Conservation (phyloP, 176 grass and related monocot species). For the Puya raimondii region DNA sequence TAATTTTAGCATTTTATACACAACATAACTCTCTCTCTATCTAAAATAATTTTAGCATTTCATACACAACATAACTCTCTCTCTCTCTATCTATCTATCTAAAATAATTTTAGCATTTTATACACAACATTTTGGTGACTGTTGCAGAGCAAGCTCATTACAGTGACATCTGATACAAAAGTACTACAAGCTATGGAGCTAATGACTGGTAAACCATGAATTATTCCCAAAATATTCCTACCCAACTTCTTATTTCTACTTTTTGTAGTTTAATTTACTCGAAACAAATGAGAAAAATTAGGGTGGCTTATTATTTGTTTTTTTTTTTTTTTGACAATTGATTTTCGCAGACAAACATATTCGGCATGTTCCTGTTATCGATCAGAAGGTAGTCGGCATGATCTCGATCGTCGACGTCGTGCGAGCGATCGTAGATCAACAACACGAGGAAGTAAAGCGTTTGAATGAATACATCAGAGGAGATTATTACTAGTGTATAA, state of each 20-base stretch:
- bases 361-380: slow-evolving; percentile 77
- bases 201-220: slow-evolving; percentile 50
- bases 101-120: neutral
- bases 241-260: neutral
- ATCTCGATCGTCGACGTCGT: slow-evolving; percentile 76
- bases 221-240: slow-evolving; percentile 11
- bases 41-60: neutral
- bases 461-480: slow-evolving; percentile 74
- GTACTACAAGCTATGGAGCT: slow-evolving; percentile 85
- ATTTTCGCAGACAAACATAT: slow-evolving; percentile 52
- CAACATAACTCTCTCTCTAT: neutral
- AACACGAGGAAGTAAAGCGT: slow-evolving; percentile 67
- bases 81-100: neutral
- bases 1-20: neutral
- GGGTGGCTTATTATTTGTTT: neutral
- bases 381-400: slow-evolving; percentile 72
- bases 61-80: neutral
- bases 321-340: neutral
- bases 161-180: slow-evolving; percentile 54
- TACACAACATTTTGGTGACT: neutral
- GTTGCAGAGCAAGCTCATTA: slow-evolving; percentile 53
- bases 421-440: slow-evolving; percentile 69
- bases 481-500: slow-evolving; percentile 58
- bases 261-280: neutral
- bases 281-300: neutral